phyloP scores from a whole-genome alignment of 306 rosid species.

The Cicer chorassanicum region DNA sequence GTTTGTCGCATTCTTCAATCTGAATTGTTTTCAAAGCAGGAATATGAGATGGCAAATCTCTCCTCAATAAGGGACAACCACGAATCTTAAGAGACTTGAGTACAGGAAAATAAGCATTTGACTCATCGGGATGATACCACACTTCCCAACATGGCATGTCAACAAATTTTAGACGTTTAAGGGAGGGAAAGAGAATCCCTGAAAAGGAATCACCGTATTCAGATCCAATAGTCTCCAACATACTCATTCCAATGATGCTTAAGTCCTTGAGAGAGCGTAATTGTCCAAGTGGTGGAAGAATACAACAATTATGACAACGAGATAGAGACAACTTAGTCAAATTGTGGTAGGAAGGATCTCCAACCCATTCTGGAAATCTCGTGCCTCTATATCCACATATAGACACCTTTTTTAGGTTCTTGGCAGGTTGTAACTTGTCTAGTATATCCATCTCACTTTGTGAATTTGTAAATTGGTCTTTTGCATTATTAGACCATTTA shows the following conservation, averaged over 20 bases:
- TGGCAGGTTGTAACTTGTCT: background rate
- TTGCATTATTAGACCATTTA: background rate
- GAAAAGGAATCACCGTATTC: background rate
- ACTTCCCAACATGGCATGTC: background rate
- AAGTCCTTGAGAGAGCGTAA: background rate
- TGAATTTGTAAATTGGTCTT: background rate
- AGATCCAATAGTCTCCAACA: background rate
- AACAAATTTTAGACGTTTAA: background rate
- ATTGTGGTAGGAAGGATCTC: slow-evolving; percentile 1
- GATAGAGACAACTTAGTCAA: background rate
- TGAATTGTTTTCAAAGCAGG: background rate
- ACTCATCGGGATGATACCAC: background rate
- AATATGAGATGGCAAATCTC: slow-evolving; percentile 15
- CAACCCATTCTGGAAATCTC: slow-evolving; percentile 4
- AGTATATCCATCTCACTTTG: slow-evolving; percentile 3
- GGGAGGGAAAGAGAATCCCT: background rate
- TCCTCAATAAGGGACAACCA: background rate
- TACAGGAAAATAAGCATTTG: background rate
- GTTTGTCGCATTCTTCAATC: background rate
- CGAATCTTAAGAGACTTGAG: background rate
- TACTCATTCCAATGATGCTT: background rate
- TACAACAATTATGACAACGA: background rate
- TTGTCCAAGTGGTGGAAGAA: slow-evolving; percentile 6
- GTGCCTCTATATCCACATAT: background rate
- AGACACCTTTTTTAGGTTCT: background rate